phyloP scores from a whole-genome alignment of 2,329 filamentous ascomycete species.

The Hypoxylon sp. region DNA sequence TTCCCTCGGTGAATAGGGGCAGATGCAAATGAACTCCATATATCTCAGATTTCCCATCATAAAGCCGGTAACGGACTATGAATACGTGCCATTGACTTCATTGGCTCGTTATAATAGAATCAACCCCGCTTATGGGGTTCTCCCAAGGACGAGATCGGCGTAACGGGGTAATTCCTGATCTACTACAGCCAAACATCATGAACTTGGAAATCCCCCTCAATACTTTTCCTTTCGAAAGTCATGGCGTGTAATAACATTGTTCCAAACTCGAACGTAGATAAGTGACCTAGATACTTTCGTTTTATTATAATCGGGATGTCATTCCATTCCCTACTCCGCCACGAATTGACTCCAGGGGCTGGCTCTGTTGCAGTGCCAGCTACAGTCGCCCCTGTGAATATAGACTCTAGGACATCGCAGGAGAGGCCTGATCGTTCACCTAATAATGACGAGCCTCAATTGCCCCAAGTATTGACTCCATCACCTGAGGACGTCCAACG shows the following conservation, averaged over 20 bases:
- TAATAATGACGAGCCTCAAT: conserved; percentile 1
- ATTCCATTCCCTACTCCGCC: conserved; percentile 31
- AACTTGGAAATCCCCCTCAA: not conserved
- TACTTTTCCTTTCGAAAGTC: not conserved
- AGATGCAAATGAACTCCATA: not conserved
- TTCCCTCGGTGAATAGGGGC: not conserved
- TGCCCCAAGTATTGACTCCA: not conserved
- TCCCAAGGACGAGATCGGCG: conserved; percentile 25
- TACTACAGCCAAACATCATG: not conserved
- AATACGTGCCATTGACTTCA: not conserved
- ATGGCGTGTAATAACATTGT: not conserved
- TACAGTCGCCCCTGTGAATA: not conserved
- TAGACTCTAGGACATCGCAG: conserved; percentile 1
- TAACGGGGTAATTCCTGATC: not conserved
- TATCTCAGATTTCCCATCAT: conserved; percentile 12
- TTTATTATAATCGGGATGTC: conserved; percentile 20
- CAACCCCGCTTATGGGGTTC: conserved; percentile 13
- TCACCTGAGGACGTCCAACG: conserved; percentile 36
- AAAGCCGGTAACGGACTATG: conserved; percentile 24
- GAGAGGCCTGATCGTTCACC: not conserved
- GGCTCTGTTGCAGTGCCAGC: conserved; percentile 8
- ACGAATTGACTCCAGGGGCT: conserved; percentile 13
- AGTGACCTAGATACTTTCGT: not conserved
- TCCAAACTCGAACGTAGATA: not conserved
- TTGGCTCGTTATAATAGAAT: conserved; percentile 15